phyloP scores from a whole-genome alignment of 805 yeast species.

The Kregervanrija delftensis region DNA sequence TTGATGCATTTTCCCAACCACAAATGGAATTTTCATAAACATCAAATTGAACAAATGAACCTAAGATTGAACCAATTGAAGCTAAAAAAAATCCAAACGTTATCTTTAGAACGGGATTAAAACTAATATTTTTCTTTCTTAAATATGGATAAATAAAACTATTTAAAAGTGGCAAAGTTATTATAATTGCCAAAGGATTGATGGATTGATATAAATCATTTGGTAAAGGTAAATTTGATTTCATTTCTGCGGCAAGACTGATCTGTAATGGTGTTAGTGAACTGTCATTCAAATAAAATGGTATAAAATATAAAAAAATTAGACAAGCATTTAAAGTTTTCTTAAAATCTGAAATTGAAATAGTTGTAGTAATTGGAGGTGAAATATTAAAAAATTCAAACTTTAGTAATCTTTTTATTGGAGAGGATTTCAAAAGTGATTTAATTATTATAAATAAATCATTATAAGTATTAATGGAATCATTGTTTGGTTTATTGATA shows the following conservation, averaged over 20 bases:
- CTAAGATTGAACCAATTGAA: slow-evolving; percentile 39
- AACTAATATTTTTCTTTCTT: slow-evolving; percentile 31
- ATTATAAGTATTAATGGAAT: slow-evolving; percentile 26
- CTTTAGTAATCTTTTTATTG: neutral
- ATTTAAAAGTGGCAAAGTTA: slow-evolving; percentile 44
- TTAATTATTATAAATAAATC: slow-evolving; percentile 28
- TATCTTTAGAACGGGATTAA: slow-evolving; percentile 38
- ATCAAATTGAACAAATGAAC: slow-evolving; percentile 39
- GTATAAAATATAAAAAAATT: slow-evolving; percentile 36
- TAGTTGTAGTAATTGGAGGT: neutral
- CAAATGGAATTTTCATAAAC: slow-evolving; percentile 41
- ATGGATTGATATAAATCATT: slow-evolving; percentile 48
- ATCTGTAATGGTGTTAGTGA: slow-evolving; percentile 41
- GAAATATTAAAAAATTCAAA: neutral
- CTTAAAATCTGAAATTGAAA: slow-evolving; percentile 34
- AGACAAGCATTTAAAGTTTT: slow-evolving; percentile 38
- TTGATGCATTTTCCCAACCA: slow-evolving; percentile 28
- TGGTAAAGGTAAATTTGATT: slow-evolving; percentile 41
- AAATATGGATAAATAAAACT: slow-evolving; percentile 38
- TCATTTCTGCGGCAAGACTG: slow-evolving; percentile 46
- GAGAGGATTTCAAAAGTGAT: slow-evolving; percentile 27
- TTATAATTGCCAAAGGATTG: slow-evolving; percentile 45
- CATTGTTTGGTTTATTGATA: slow-evolving; percentile 31
- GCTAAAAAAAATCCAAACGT: slow-evolving; percentile 40
- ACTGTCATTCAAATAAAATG: slow-evolving; percentile 35